phyloP scores from a whole-genome alignment of 208 protist species.

The Angomonas ambiguus region DNA sequence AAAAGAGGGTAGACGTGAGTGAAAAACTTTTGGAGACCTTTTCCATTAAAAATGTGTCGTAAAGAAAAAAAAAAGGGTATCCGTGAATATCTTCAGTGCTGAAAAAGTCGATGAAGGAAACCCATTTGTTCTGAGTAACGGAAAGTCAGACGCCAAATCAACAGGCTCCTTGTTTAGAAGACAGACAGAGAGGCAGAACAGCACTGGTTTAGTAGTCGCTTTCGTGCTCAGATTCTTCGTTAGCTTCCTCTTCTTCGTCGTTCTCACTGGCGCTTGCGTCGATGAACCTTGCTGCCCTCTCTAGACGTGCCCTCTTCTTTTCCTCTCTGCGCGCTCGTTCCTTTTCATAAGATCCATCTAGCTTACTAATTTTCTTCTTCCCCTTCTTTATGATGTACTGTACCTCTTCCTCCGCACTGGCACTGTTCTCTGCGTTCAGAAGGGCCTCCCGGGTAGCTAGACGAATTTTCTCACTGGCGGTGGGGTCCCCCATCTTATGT shows the following conservation, averaged over 20 bases:
- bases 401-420: constrained; percentile 31
- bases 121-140: too few species aligned
- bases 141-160: too few species aligned
- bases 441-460: constrained; percentile 40
- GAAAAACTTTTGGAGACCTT: neutral
- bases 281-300: constrained; percentile 37
- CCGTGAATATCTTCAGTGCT: too few species aligned
- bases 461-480: constrained; percentile 54
- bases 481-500: constrained; percentile 39
- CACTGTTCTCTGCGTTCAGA: constrained; percentile 33
- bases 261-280: constrained; percentile 19
- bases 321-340: constrained; percentile 42
- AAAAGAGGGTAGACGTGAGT: neutral
- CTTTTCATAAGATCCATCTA: constrained; percentile 65
- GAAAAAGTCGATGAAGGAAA: too few species aligned
- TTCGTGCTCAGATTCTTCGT: constrained; percentile 45
- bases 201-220: constrained; percentile 27
- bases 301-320: constrained; percentile 29
- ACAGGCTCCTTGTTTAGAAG: too few species aligned
- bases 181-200: too few species aligned
- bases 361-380: constrained; percentile 35
- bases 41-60: neutral
- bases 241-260: constrained; percentile 48
- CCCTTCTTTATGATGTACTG: constrained; percentile 49
- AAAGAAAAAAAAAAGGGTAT: too few species aligned